Evolutionary conservation across 2,329 filamentous ascomycete species (phyloP), one percentile per base, ranked within the genome.

Genomic region (Fusarium xyrophilum): DNA sequence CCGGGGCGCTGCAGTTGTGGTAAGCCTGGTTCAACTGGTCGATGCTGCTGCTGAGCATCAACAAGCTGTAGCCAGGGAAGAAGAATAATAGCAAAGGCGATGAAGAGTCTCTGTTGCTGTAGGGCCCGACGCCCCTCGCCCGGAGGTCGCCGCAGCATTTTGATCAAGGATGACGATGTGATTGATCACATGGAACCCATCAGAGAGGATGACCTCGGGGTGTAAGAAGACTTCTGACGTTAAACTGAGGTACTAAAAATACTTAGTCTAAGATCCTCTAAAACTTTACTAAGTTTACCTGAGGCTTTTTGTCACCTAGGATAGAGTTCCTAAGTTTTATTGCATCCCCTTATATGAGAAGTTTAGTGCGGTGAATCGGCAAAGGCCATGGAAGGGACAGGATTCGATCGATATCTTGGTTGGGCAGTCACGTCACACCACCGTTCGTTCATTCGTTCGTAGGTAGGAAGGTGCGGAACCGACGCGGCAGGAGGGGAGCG

Each of bases 11-110:
- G 66, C 47, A 75, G 47, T 19, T 65, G 60, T 56, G 65, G 70
- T 47, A 65, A n/a, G 28, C 54, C 59, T 50, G 66, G 60, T 44
- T 74, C 46, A 14, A 59, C 63, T 44, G 62, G 77, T 71, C 77
- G 80, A 65, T 85, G 85, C 83, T 89, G 87, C 85, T 88, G 87
- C 84, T 87, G 87, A 85, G 86, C 86, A 74, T 88, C 84, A 81
- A 85, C 85, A 70, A 88, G 79, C 56, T 79, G 79, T 47, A 83
- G 74, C 80, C 82, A 86, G 55, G 87, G 86, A 62, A 90, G 76
- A 58, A 89, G 78, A 60, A 89, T 79, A 66, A 88, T 77, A 72
- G 84, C 85, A 76, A 89, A 82, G 77, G 86, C 85, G 76, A 88
- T 76, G 76, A 85, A 74, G 73, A 81, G 77, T 76, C 79, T 81